A percentile compares a stretch with the other conserved stretches of the same genome.
These are phyloP conservation scores for Xerophyta viscosa DNA, from an alignment of 106 monocot species.

Conservation along the genomic window DNA sequence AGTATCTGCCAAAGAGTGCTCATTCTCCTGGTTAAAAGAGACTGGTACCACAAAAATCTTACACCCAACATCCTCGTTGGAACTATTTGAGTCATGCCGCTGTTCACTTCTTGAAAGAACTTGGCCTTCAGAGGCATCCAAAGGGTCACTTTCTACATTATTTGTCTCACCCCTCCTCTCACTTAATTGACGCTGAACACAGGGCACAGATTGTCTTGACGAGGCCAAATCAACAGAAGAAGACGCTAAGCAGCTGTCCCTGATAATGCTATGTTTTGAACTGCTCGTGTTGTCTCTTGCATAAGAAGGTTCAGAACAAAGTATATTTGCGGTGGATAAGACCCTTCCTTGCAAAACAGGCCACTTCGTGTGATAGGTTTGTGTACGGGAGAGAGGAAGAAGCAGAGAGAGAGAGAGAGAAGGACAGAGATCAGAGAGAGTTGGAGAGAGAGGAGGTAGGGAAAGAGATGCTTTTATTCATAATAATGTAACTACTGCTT, in stretches of 20 bases:
- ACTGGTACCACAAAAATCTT: conserved; percentile 9
- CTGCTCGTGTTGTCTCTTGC: conserved; percentile 33
- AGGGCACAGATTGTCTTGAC: conserved; percentile 22
- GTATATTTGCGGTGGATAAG: conserved; percentile 38
- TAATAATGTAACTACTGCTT: too few relatives aligned
- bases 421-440: too few relatives aligned
- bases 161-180: conserved; percentile 19
- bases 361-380: conserved; percentile 58
- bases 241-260: conserved; percentile 35
- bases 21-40: conserved; percentile 13
- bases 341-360: conserved; percentile 47
- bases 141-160: conserved; percentile 14
- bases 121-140: conserved; percentile 15
- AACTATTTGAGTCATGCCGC: conserved; percentile 10
- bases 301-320: conserved; percentile 50
- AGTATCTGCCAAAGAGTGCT: conserved; percentile 3
- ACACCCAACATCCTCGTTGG: conserved; percentile 5
- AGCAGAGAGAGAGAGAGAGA: too few relatives aligned
- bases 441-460: too few relatives aligned
- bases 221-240: conserved; percentile 62
- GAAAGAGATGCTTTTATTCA: too few relatives aligned
- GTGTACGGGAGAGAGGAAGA: too few relatives aligned
- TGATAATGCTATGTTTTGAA: conserved; percentile 31
- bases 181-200: conserved; percentile 26
- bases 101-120: conserved; percentile 18